Base-by-base conservation (phyloP, 306 rosid species). In the Prunus salicina region DNA sequence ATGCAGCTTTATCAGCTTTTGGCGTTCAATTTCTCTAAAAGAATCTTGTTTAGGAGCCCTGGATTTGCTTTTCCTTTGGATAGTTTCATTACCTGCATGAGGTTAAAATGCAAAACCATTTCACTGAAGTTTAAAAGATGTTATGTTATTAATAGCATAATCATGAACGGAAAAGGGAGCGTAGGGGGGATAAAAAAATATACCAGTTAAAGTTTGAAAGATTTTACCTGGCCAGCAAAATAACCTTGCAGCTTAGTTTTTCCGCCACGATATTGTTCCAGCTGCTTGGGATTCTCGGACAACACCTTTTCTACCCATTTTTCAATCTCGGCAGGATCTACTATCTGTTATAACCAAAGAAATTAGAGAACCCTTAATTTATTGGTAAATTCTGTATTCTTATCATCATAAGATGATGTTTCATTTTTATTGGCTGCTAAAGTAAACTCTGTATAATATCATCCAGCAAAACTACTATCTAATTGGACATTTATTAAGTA, bases 11-110 rank as follows among this genome's bases (percentile, higher is more conserved):
- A 76, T 90, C 87, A 95, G 87, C 88, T 90, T 83, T 86, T 63
- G 60, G 92, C 87, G 63, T 92, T 89, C 75, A 95, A 80, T 79
- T 89, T 92, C 80, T 90, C 92, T 73, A 88, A 66, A 57, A 95
- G 97, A 72, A 95, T 89, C 88, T 89, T 92, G 92, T 89, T 95
- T 30, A 95, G 82, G 57, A 95, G 81, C 76, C 89, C 89, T 0
- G 99, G 97, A 80, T 90, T 95, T 83, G 99, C 97, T 85, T 95
- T 95, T 67, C 97, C 99, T 87, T 92, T 95, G 27, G 99, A 95
- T 72, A 66, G 82, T 80, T 95, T 95, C 99, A 92, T 95, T 30
- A 88, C 81, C 97, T 94, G 85, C 79, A 78, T 8, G 61, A 63
- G 15, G 51, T 67, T 62, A 57, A 83, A 58, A 46, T 3, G 10